Percentiles rank a stretch among this genome's conserved stretches.
Conservation (phyloP, 2,329 filamentous ascomycete species). For the Dactylellina haptotyla region DNA sequence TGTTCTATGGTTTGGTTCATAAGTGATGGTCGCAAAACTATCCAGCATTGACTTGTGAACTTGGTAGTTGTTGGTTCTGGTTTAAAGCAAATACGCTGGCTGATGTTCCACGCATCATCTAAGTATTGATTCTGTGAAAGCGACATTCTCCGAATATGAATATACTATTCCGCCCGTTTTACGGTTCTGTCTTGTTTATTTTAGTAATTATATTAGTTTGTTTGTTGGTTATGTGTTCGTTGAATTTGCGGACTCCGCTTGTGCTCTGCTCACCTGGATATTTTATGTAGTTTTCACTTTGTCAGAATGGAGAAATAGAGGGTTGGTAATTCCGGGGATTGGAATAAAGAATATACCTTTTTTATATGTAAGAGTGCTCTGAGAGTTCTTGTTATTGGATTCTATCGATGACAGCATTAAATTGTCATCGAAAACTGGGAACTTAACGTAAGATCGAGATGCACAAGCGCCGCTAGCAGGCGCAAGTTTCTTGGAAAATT, state of each 20-base stretch:
- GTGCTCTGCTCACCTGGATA: neutral
- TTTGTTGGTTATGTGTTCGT: neutral
- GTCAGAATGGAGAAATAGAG: neutral
- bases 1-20: constrained; percentile 8
- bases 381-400: neutral
- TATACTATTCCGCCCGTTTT: neutral
- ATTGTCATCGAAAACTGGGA: neutral
- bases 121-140: neutral
- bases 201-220: too few species aligned
- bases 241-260: neutral
- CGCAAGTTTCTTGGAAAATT: neutral
- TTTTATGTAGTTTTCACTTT: neutral
- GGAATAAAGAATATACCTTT: neutral
- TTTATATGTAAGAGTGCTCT: neutral
- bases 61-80: constrained; percentile 5
- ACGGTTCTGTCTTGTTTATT: neutral
- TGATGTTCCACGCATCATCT: neutral
- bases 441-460: neutral
- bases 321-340: neutral
- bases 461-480: neutral
- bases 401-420: neutral
- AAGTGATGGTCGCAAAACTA: neutral
- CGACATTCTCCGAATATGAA: neutral
- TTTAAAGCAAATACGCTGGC: constrained; percentile 3
- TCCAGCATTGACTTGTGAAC: constrained; percentile 17